Evolutionary conservation across 164 flowering plant genomes (phyloP), one percentile per base, ranked within the genome.

Genomic region (Pachysandra terminalis): DNA sequence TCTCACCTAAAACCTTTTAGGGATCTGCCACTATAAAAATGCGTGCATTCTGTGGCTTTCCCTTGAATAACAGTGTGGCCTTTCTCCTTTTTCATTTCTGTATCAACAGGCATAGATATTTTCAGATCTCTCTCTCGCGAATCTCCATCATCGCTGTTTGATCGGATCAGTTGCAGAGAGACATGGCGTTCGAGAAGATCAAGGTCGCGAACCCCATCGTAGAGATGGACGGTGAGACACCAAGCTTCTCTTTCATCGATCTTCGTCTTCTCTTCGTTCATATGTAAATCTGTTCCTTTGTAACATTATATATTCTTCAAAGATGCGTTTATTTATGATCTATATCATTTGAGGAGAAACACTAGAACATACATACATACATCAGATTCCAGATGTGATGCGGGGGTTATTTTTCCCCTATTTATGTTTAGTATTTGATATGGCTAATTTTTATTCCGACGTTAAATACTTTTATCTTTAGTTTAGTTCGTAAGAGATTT

Each of bases 191-290:
- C 68, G 73, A 83, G 58, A 81, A 74, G 85, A 83, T 85, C 85
- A 85, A 83, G 70, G 89, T 85, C 22, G 79, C 79, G 59, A 85
- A 85, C 66, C 89, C 89, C 68, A 83, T 85, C 75, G 89, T 85
- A 14, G 89, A 85, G 75, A 85, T 85, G 89, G 89, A 85, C 60
- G 89, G 89, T 85, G 37, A 72, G 83, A 63, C 53, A 25, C 53
- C 66, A 45, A 1, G 2, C 32, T 55, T 53, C 35, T 37, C 55
- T 52, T 52, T 21, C n/a, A 12, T 23, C 5, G 40, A 25, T 56
- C 63, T 45, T 45, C 51, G 27, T 55, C 49, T 45, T 37, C 58
- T 19, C 55, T 52, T 52, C 55, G n/a, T 23, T 23, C 16, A 9
- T 16, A 9, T 23, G 13, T 56, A 23, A 6, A 12, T 45, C 24